Evolutionary conservation across 257 asterid genomes (phyloP).

Genomic region (Capsicum pubescens): DNA sequence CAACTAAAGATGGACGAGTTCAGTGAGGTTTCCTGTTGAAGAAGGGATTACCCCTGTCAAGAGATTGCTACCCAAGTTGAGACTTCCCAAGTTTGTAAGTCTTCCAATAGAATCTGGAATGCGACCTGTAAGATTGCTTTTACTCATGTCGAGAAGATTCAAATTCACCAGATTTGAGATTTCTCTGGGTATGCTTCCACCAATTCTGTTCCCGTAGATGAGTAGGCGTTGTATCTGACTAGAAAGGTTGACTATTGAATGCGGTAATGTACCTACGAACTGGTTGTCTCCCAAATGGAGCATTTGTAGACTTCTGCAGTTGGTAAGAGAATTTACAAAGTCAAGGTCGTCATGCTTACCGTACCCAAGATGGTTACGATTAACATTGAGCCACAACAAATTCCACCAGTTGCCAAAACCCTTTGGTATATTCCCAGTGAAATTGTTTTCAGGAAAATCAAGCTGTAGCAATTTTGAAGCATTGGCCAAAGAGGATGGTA

Average conservation of each 20-base stretch:
- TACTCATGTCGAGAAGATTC: constrained; percentile 34
- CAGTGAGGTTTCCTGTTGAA: constrained; percentile 46
- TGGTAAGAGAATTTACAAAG: constrained; percentile 48
- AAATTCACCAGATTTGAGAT: constrained; percentile 48
- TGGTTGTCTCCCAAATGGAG: constrained; percentile 42
- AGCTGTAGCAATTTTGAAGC: constrained; percentile 44
- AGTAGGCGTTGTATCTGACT: constrained; percentile 39
- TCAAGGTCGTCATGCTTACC: constrained; percentile 41
- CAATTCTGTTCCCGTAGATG: constrained; percentile 36
- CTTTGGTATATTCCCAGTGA: constrained; percentile 49
- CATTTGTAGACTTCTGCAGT: constrained; percentile 45
- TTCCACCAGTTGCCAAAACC: constrained; percentile 41
- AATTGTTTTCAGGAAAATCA: constrained; percentile 42
- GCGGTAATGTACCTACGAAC: constrained; percentile 46
- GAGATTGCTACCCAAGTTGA: constrained; percentile 41
- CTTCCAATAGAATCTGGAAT: constrained; percentile 53
- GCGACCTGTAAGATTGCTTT: constrained; percentile 38
- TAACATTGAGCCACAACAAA: constrained; percentile 34
- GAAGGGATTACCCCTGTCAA: constrained; percentile 46
- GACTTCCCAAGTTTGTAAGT: constrained; percentile 43
- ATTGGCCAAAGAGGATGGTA: constrained; percentile 53
- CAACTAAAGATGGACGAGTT: constrained; percentile 37
- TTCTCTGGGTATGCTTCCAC: constrained; percentile 48
- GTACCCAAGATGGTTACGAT: constrained; percentile 42
- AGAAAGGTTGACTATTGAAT: constrained; percentile 43